Percentiles rank a stretch among this genome's conserved stretches.
Conservation (phyloP, 2,329 filamentous ascomycete genomes). For the Pseudogymnoascus sp. region DNA sequence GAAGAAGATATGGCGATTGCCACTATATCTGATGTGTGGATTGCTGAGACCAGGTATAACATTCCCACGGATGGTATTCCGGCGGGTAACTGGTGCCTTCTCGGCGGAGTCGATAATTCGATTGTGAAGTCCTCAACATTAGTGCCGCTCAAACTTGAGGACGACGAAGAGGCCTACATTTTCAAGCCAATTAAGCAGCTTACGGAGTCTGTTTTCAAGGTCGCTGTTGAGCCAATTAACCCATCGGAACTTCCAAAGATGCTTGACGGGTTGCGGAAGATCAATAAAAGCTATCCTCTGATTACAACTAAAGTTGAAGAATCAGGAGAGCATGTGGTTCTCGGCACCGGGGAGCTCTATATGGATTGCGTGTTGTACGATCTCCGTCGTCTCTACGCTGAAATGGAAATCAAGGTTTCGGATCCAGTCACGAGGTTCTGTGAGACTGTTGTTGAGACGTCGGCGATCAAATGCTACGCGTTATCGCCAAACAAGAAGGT, state of each 20-base stretch:
- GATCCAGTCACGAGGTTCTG: constrained; percentile 96
- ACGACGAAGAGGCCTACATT: constrained; percentile 89
- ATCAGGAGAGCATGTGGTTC: constrained; percentile 88
- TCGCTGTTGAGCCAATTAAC: constrained; percentile 96
- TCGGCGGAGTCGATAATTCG: constrained; percentile 90
- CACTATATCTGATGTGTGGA: constrained; percentile 77
- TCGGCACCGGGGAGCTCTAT: constrained; percentile 96
- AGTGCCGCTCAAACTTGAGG: constrained; percentile 68
- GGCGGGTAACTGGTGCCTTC: constrained; percentile 86
- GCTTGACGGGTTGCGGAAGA: constrained; percentile 90
- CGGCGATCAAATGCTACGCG: constrained; percentile 95
- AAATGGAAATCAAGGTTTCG: constrained; percentile 99
- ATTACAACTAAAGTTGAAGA: constrained; percentile 97
- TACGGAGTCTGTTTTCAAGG: constrained; percentile 95
- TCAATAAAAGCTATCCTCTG: constrained; percentile 96
- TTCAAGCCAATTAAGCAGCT: constrained; percentile 91
- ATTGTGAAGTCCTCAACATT: constrained; percentile 97
- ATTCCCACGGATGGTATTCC: constrained; percentile 86
- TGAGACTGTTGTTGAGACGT: constrained; percentile 95
- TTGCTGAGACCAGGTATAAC: constrained; percentile 88
- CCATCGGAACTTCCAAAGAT: constrained; percentile 97
- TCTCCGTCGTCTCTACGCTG: constrained; percentile 82
- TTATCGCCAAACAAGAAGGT: constrained; percentile 99
- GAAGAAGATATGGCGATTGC: constrained; percentile 94
- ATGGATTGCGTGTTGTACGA: constrained; percentile 99